phyloP scores from a whole-genome alignment of 148 eudicot species.

The Fagopyrum esculentum region DNA sequence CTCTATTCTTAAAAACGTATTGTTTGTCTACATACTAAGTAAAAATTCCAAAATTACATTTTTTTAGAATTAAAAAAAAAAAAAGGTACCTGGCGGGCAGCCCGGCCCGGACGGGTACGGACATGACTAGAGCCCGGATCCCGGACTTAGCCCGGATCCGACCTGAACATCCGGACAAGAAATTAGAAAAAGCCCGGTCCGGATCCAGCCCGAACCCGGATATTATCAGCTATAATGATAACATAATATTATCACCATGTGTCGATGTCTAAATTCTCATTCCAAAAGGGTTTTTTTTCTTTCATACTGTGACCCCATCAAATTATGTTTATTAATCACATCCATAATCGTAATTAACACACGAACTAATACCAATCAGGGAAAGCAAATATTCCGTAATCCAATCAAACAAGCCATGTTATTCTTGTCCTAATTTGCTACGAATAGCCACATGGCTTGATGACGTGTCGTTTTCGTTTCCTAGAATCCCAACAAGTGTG shows the following conservation, averaged over 20 bases:
- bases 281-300: not conserved
- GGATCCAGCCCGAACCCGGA: too few relatives aligned
- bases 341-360: not conserved
- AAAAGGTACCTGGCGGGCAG: too few relatives aligned
- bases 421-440: not conserved
- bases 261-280: not conserved
- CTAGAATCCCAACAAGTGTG: not conserved
- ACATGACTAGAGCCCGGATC: too few relatives aligned
- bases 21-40: too few relatives aligned
- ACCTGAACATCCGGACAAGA: too few relatives aligned
- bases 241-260: constrained; percentile 4
- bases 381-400: not conserved
- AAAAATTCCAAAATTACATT: too few relatives aligned
- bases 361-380: not conserved
- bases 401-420: constrained; percentile 6
- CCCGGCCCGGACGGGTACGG: too few relatives aligned
- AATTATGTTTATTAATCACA: constrained; percentile 8
- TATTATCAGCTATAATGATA: too few relatives aligned
- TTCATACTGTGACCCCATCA: not conserved
- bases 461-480: not conserved
- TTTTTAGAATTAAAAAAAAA: too few relatives aligned
- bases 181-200: too few relatives aligned
- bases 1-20: too few relatives aligned
- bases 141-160: too few relatives aligned
- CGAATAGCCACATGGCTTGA: not conserved